Evolutionary conservation across 139 green algal genomes (phyloP), one percentile per base, ranked within the genome.

Genomic region (Chlamydomonas sp.): DNA sequence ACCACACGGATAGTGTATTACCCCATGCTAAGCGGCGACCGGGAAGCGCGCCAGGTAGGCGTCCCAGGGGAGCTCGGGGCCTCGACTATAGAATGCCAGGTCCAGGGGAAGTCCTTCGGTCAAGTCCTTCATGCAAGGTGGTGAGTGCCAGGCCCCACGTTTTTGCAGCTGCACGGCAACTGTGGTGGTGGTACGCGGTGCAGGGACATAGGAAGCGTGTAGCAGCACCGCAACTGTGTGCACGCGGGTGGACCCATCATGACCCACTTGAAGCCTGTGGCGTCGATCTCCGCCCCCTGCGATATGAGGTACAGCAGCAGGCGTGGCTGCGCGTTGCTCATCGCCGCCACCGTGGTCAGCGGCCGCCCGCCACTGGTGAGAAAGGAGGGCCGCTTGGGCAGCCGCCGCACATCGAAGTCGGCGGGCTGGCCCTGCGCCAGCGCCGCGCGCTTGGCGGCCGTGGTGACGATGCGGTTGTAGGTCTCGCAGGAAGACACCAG

Each of bases 211-310:
- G 71, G 71, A n/a, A 8, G 9, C 64, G 9, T 12, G 9, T 69
- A 16, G 9, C 64, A 9, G 64, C 10, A 69, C 64, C 64, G 64
- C 64, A 16, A 16, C 64, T 12, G 8, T 9, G 64, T 16, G 64
- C 64, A 9, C 9, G 9, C 64, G 9, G 9, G 9, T 12, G 9
- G 18, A 7, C 68, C 68, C 18, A 18, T 15, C 12, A 18, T 7
- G 14, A 74, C 62, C 62, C 63, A 83, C 78, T 62, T 83, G 62
- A 83, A 20, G 18, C 62, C 78, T 20, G 7, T 18, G 62, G 7
- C 5, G 60, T 83, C 78, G 62, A 83, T 4, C 78, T 83, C 78
- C 20, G 78, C 78, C 62, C 78, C 78, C 78, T 72, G 62, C 62
- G 62, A 5, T 62, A 83, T 62, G 62, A 83, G 78, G 78, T 73